Base-by-base conservation (phyloP, 2,329 filamentous ascomycete species). In the Colletotrichum siamense region DNA sequence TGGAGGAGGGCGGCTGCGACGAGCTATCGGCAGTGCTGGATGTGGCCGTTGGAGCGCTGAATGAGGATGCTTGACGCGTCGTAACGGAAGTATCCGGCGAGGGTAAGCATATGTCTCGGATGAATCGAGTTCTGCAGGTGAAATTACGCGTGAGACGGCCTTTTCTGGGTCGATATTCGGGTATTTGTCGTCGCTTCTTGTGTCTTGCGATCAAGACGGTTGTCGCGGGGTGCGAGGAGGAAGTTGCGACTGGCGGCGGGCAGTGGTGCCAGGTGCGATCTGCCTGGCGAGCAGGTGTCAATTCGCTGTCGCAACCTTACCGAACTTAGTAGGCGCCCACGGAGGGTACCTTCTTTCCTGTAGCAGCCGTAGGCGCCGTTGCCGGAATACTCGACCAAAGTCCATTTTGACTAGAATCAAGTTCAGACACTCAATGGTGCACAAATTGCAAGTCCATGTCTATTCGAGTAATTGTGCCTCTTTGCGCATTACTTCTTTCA, bases 161-260 rank as follows among this genome's bases (percentile, higher is more conserved):
- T 2, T 30, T 8, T 59, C 26, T 39, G 10, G 12, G 34, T 55
- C 10, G 28, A 12, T 15, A 22, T 44, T 18, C 0, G 6, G 16
- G 16, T 22, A 4, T 26, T 44, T 12, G 16, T 39, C 15, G 52
- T 13, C 18, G 30, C 8, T 44, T 30, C 8, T 8, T 30, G 32
- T 12, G 32, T 18, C 34, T n/a, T 28, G 36, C 22, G 52, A 61
- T 61, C 32, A 39, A 44, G 52, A 34, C 52, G 32, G 16, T 15
- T 3, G 22, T 69, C 66, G 66, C 66, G 66, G 52, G 55, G 52
- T 61, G 30, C n/a, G 18, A 69, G 15, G 52, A 61, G 66, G 66
- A 69, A 26, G 39, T 30, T 28, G 18, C 16, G 44, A 15, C 18
- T 52, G 26, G 6, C 9, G 34, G 24, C 62, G 5, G 32, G 52